Evolutionary conservation across 73 alveolate species (phyloP).

Genomic region (Stentor roeselii): DNA sequence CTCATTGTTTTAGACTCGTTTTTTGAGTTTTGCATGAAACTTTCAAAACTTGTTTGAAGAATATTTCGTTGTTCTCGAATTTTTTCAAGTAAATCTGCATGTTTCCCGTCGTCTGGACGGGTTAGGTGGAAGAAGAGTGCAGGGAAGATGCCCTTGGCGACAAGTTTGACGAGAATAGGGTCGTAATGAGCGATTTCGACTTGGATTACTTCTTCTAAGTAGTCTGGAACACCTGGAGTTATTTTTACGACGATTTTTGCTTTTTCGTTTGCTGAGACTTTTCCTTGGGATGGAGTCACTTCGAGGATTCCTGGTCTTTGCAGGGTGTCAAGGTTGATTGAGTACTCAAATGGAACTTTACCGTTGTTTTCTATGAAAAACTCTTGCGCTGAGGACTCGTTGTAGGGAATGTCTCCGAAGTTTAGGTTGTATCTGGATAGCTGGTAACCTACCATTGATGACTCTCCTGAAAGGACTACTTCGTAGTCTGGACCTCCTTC

Average conservation of each 20-base stretch:
- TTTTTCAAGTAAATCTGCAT: conserved; percentile 55
- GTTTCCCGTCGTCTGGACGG: conserved; percentile 87
- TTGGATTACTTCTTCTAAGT: conserved; percentile 87
- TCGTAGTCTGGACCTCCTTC: conserved; percentile 99
- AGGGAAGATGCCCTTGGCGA: conserved; percentile 96
- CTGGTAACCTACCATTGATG: conserved; percentile 85
- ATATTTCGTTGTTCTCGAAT: conserved; percentile 33
- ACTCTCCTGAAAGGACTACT: conserved; percentile 96
- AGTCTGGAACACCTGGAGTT: conserved; percentile 97
- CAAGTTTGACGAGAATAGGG: conserved; percentile 88
- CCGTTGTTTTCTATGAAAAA: conserved; percentile 95
- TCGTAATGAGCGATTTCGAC: conserved; percentile 97
- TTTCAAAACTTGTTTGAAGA: conserved; percentile 22
- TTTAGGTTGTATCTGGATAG: conserved; percentile 92
- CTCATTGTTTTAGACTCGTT: conserved; percentile 29
- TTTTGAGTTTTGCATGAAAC: conserved; percentile 18
- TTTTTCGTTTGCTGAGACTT: conserved; percentile 92
- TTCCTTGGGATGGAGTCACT: conserved; percentile 76
- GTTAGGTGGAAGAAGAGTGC: conserved; percentile 84
- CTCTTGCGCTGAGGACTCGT: conserved; percentile 88
- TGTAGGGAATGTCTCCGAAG: conserved; percentile 97
- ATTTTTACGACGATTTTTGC: conserved; percentile 83
- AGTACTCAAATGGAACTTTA: conserved; percentile 96
- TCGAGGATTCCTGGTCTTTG: conserved; percentile 93
- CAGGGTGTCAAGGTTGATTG: conserved; percentile 77